A percentile compares a stretch with the other conserved stretches of the same genome.
Conservation (phyloP, 2,329 filamentous ascomycete genomes). For the Immersiporthe knoxdaviesiana region DNA sequence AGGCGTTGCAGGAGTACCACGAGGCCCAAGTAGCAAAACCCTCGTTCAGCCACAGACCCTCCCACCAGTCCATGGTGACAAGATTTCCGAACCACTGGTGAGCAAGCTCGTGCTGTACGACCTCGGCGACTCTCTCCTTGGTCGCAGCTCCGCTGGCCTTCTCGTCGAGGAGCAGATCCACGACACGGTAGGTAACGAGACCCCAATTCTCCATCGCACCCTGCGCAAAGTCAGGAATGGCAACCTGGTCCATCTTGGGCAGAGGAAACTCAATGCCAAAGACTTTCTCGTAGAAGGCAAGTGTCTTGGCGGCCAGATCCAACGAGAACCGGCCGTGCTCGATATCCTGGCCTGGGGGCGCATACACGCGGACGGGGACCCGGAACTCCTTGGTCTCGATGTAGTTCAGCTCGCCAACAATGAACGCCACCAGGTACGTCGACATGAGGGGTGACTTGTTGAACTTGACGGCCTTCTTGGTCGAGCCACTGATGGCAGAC, state of each 20-base stretch:
- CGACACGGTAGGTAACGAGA: constrained; percentile 90
- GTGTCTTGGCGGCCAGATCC: constrained; percentile 83
- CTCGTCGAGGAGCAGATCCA: constrained; percentile 88
- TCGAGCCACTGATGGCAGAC: constrained; percentile 62
- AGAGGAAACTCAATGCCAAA: constrained; percentile 87
- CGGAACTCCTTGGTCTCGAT: constrained; percentile 92
- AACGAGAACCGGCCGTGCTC: constrained; percentile 90
- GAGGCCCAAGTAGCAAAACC: constrained; percentile 91
- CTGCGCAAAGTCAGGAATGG: constrained; percentile 92
- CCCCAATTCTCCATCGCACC: constrained; percentile 99
- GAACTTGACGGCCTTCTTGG: constrained; percentile 88
- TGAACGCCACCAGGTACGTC: constrained; percentile 91
- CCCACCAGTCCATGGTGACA: constrained; percentile 95
- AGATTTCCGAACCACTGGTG: constrained; percentile 94
- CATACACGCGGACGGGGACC: constrained; percentile 91
- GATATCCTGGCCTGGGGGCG: constrained; percentile 85
- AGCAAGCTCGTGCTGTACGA: constrained; percentile 93
- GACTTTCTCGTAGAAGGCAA: constrained; percentile 94
- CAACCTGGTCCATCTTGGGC: constrained; percentile 96
- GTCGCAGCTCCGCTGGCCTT: constrained; percentile 86
- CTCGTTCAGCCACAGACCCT: constrained; percentile 88
- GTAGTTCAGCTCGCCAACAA: constrained; percentile 91
- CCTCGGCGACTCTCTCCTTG: constrained; percentile 92
- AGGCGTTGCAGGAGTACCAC: constrained; percentile 83
- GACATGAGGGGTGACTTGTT: constrained; percentile 94